A percentile compares a stretch with the other conserved stretches of the same genome.
Evolutionary conservation across 2,329 filamentous ascomycete species (phyloP).

Genomic region (Delphinella strobiligena): DNA sequence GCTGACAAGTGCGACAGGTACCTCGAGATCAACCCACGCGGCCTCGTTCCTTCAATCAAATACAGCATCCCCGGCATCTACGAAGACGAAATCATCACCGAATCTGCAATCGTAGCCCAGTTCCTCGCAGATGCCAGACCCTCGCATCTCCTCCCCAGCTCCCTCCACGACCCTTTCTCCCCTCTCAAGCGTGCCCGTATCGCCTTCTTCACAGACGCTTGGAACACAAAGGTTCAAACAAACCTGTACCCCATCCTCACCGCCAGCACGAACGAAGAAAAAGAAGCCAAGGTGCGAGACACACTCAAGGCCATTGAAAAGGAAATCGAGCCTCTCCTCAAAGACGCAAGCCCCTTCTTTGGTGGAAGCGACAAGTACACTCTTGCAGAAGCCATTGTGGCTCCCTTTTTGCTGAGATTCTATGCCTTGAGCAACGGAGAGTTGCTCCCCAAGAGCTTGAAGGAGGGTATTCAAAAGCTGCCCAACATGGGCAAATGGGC

Average conservation of each 20-base stretch:
- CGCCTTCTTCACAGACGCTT: slow-evolving; percentile 62
- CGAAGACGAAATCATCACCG: slow-evolving; percentile 52
- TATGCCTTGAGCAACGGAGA: slow-evolving; percentile 42
- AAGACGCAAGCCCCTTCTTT: slow-evolving; percentile 33
- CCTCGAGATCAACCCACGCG: slow-evolving; percentile 62
- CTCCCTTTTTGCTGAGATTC: slow-evolving; percentile 54
- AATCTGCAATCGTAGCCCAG: slow-evolving; percentile 61
- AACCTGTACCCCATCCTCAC: slow-evolving; percentile 36
- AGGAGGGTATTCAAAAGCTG: slow-evolving; percentile 15
- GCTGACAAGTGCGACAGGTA: slow-evolving; percentile 34
- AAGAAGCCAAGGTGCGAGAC: slow-evolving; percentile 35
- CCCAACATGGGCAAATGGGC: slow-evolving; percentile 19
- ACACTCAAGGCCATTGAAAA: slow-evolving; percentile 48
- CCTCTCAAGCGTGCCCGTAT: slow-evolving; percentile 55
- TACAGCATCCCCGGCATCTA: slow-evolving; percentile 39
- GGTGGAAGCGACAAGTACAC: slow-evolving; percentile 44
- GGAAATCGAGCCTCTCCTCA: slow-evolving; percentile 62
- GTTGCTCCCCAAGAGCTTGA: slow-evolving; percentile 40
- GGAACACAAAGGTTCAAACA: slow-evolving; percentile 47
- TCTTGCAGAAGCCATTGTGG: slow-evolving; percentile 51
- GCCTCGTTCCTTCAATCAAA: slow-evolving; percentile 59
- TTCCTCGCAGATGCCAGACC: slow-evolving; percentile 61
- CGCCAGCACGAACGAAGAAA: slow-evolving; percentile 35
- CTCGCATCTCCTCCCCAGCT: slow-evolving; percentile 50
- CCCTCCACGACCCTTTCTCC: slow-evolving; percentile 36